These are phyloP conservation scores for Globisporangium camurandrum DNA, from an alignment of 352 stramenopile species.

Conservation along the genomic window DNA sequence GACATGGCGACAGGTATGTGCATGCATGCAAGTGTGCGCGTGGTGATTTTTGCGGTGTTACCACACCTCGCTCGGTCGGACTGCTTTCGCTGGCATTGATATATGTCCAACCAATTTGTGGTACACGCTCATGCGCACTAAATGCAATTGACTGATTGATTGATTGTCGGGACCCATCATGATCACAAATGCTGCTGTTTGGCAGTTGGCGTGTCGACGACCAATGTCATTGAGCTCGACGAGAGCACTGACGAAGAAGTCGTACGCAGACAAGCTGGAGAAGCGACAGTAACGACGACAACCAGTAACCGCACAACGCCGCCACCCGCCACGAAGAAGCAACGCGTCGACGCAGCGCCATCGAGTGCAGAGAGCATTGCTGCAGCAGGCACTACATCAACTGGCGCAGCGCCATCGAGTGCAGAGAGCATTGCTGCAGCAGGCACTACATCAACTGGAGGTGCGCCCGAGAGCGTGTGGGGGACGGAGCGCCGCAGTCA, in stretches of 20 bases:
- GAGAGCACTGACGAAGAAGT: slow-evolving; percentile 39
- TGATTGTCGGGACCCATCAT: not conserved
- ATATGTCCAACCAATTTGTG: no score
- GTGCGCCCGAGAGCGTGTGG: not conserved
- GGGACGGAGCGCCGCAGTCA: slow-evolving; percentile 5
- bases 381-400: not conserved
- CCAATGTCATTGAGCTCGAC: slow-evolving; percentile 39
- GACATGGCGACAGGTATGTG: no score
- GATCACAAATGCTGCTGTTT: not conserved
- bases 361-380: not conserved
- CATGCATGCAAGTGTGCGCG: no score
- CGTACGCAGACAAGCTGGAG: not conserved
- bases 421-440: not conserved
- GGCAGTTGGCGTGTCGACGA: not conserved
- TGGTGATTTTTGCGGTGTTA: no score
- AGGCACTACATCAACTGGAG: no score
- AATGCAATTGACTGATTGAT: no score
- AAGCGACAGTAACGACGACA: not conserved
- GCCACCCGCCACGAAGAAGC: slow-evolving; percentile 8
- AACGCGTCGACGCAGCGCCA: not conserved
- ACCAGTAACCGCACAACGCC: not conserved
- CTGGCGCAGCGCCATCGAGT: not conserved
- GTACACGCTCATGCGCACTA: no score
- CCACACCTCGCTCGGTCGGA: no score
- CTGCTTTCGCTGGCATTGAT: no score